Conservation (phyloP, 768 basidiomycete genomes). For the Coprinopsis sp. region DNA sequence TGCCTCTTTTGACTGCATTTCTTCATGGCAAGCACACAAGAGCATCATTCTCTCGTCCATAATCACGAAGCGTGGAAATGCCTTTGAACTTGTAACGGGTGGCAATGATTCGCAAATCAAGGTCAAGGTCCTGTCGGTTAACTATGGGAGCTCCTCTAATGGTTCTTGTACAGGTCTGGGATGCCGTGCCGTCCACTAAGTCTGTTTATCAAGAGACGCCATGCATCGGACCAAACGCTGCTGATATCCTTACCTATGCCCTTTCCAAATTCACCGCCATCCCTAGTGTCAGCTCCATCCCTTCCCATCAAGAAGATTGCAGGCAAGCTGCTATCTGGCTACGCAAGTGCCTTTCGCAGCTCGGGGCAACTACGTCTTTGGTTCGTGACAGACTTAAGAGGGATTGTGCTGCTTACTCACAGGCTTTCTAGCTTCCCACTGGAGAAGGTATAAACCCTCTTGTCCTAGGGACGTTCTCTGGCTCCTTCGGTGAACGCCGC, state of each 20-base stretch:
- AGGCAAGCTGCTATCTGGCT: constrained; percentile 92
- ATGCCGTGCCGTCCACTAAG: constrained; percentile 34
- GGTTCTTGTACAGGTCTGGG: constrained; percentile 45
- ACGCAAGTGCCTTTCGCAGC: constrained; percentile 79
- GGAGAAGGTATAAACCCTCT: constrained; percentile 78
- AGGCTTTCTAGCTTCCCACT: constrained; percentile 57
- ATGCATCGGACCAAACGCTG: constrained; percentile 5
- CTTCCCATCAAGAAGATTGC: constrained; percentile 75
- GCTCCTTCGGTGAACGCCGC: constrained; percentile 50
- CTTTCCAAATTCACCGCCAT: constrained; percentile 84
- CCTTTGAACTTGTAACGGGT: constrained; percentile 58
- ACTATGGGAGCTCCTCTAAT: background rate
- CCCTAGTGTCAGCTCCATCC: constrained; percentile 74
- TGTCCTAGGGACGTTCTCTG: constrained; percentile 83
- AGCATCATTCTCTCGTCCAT: constrained; percentile 82
- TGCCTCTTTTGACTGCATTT: constrained; percentile 77
- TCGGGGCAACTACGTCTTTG: constrained; percentile 79
- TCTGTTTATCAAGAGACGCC: constrained; percentile 11
- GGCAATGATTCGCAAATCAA: constrained; percentile 85
- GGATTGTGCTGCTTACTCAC: background rate
- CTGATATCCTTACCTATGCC: constrained; percentile 55
- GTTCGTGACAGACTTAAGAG: constrained; percentile 35
- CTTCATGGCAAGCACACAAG: constrained; percentile 76
- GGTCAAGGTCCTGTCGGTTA: constrained; percentile 31
- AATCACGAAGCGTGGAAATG: constrained; percentile 35